phyloP scores from a whole-genome alignment of 1,284 basidiomycete genomes.

The Trichosporon coremiiforme region DNA sequence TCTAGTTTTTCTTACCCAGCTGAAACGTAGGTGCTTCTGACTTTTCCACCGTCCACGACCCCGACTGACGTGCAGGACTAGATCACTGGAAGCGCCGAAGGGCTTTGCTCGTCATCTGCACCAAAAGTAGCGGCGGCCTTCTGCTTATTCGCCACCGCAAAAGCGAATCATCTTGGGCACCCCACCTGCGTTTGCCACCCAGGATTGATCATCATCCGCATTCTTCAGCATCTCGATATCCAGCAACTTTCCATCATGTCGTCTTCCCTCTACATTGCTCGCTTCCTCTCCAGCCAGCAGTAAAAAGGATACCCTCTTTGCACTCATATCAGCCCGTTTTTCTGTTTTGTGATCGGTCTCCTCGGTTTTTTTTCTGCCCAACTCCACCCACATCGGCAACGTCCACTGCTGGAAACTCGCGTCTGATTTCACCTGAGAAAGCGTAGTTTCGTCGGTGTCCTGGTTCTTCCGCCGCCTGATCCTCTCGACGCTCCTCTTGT shows the following conservation, averaged over 20 bases:
- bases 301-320: conserved; percentile 17
- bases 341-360: conserved; percentile 15
- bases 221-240: conserved; percentile 18
- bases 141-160: conserved; percentile 13
- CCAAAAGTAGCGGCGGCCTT: conserved; percentile 6
- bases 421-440: neutral
- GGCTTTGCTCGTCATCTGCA: conserved; percentile 1
- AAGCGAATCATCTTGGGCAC: conserved; percentile 12
- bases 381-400: neutral
- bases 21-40: neutral
- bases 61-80: neutral
- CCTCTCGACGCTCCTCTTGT: neutral
- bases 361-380: neutral
- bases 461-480: neutral
- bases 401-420: neutral
- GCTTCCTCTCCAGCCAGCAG: conserved; percentile 14
- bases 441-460: neutral
- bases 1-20: neutral
- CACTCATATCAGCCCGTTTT: conserved; percentile 10
- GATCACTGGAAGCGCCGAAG: neutral
- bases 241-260: conserved; percentile 13
- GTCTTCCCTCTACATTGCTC: conserved; percentile 2
- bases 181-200: conserved; percentile 11
- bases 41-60: neutral
- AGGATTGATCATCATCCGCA: conserved; percentile 16